Percentiles rank a stretch among this genome's conserved stretches.
Evolutionary conservation across 2,329 filamentous ascomycete species (phyloP).

Genomic region (Fusarium bactridioides): DNA sequence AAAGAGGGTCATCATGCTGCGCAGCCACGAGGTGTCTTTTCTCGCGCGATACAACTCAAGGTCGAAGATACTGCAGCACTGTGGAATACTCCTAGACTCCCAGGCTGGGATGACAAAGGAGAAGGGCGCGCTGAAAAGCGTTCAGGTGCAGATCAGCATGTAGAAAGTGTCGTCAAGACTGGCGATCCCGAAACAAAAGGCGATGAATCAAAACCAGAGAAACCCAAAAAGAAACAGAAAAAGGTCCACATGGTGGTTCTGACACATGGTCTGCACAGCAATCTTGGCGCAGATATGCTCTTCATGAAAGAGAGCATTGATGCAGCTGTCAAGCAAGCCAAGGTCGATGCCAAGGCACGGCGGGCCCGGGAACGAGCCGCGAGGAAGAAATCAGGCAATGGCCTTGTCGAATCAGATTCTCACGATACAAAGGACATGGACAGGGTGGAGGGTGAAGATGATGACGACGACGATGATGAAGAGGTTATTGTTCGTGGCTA

Average conservation of each 20-base stretch:
- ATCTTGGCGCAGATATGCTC: conserved; percentile 94
- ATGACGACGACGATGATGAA: conserved; percentile 70
- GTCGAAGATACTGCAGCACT: conserved; percentile 89
- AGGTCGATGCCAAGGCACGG: conserved; percentile 71
- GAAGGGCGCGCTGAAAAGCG: conserved; percentile 39
- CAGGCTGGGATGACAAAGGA: conserved; percentile 64
- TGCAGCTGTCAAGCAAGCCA: conserved; percentile 76
- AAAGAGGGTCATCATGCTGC: conserved; percentile 67
- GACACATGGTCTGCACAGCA: conserved; percentile 95
- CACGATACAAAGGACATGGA: conserved; percentile 37
- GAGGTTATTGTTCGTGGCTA: conserved; percentile 91
- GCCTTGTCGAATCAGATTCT: conserved; percentile 13
- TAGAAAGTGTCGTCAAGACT: conserved; percentile 47
- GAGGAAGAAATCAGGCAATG: conserved; percentile 9
- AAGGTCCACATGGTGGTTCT: conserved; percentile 90
- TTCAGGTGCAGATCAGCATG: conserved; percentile 43
- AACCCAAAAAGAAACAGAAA: conserved; percentile 71
- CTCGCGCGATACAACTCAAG: conserved; percentile 77
- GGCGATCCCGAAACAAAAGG: conserved; percentile 43
- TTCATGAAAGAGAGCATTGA: conserved; percentile 98
- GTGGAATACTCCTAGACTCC: conserved; percentile 91
- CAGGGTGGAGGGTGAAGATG: conserved; percentile 54
- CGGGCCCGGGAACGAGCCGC: conserved; percentile 59
- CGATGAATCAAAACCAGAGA: conserved; percentile 23
- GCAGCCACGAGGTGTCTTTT: conserved; percentile 81